phyloP scores from a whole-genome alignment of 768 basidiomycete genomes.

The Strobilomyces dryophilus region DNA sequence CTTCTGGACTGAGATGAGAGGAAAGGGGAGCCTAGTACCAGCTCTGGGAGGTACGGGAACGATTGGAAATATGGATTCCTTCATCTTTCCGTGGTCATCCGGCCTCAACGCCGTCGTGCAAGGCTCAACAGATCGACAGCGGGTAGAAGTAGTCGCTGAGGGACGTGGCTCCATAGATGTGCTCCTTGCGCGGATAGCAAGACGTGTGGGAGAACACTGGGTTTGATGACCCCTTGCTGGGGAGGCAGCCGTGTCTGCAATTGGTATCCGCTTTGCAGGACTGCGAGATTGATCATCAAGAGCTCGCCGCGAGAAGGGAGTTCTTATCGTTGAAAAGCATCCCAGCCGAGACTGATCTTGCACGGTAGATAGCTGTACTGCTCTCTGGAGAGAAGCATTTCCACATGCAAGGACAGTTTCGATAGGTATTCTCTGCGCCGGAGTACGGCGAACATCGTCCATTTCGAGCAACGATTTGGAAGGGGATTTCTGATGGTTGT shows the following conservation, averaged over 20 bases:
- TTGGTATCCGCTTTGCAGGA: slow-evolving; percentile 32
- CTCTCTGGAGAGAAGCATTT: slow-evolving; percentile 47
- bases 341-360: slow-evolving; percentile 20
- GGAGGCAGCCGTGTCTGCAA: slow-evolving; percentile 25
- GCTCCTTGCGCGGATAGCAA: slow-evolving; percentile 26
- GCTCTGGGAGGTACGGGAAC: slow-evolving; percentile 5
- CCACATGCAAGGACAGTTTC: slow-evolving; percentile 48
- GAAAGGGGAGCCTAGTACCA: slow-evolving; percentile 24
- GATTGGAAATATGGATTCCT: slow-evolving; percentile 22
- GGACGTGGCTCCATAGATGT: slow-evolving; percentile 35
- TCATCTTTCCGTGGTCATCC: slow-evolving; percentile 10
- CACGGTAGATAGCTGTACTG: slow-evolving; percentile 30
- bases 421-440: slow-evolving; percentile 62
- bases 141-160: slow-evolving; percentile 5
- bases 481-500: slow-evolving; percentile 22
- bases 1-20: slow-evolving; percentile 24
- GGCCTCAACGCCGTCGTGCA: slow-evolving; percentile 3
- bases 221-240: slow-evolving; percentile 15
- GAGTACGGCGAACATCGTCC: slow-evolving; percentile 47
- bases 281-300: slow-evolving; percentile 36
- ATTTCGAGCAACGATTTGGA: slow-evolving; percentile 31
- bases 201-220: slow-evolving; percentile 15
- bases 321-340: slow-evolving; percentile 9
- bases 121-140: slow-evolving; percentile 32
- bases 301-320: slow-evolving; percentile 40